Base-by-base conservation (phyloP, 306 rosid genomes). In the Biancaea sappan region DNA sequence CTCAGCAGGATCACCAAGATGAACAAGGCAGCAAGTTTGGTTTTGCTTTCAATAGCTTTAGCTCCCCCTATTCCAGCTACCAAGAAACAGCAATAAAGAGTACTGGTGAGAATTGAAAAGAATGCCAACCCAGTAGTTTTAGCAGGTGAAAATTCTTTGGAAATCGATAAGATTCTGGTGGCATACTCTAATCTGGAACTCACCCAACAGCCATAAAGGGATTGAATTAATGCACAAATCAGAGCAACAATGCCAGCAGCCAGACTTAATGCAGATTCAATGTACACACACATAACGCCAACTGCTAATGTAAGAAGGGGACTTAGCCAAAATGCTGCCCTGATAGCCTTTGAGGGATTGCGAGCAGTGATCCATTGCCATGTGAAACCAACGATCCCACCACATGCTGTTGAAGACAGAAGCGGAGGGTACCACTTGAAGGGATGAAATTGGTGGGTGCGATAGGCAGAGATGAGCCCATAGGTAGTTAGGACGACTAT, bases 141-240 rank as follows among this genome's bases (percentile, higher is more conserved):
- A 8, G 64, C 28, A 15, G 96, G 92, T 56, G 86, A 88, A 72
- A 11, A 67, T 24, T 75, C 73, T 22, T 62, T 62, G 38, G 96
- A 85, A 77, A 80, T 80, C n/a, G 85, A 76, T 66, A 87, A 69
- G 67, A 89, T 31, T 57, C 15, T 57, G 3, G 72, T 54, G 14
- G 96, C 88, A 2, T 79, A 91, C 31, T 77, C 65, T 13, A 89
- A 74, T 54, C 93, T 83, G 6, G 76, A 78, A 70, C 77, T 80
- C 43, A 74, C 91, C 97, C 96, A 91, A 68, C 96, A 91, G 50
- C 79, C 86, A 63, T 93, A 91, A 8, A 86, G 82, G 19, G 96
- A 87, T 69, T 81, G 85, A 71, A 61, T 51, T 1, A 86, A 4
- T 32, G 93, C 84, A 78, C 47, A 84, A 66, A 86, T 52, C 25